Evolutionary conservation across 129 eudicot genomes (phyloP), one percentile per base, ranked within the genome.

Genomic region (Pulicaria dysenterica): DNA sequence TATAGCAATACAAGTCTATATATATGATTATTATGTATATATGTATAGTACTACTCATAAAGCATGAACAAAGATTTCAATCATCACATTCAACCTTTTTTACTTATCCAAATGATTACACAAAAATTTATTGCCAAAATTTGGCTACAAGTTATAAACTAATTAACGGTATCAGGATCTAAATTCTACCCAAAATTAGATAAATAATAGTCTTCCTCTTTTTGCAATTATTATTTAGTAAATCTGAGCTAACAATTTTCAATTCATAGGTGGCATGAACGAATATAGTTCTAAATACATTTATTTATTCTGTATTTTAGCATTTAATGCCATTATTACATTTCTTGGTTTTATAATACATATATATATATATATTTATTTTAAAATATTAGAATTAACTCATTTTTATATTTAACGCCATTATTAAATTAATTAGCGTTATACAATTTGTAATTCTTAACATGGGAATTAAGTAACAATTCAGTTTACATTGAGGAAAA

Each of bases 91-190:
- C 70, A 58, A 8, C 38, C 17, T 10, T 77, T 77, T 67, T 58
- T 19, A 39, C 38, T 36, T 68, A 8, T 44, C 7, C 37, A 17
- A 58, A 69, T 77, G 55, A 77, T 77, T 51, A 59, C 65, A 61
- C 38, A 47, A 5, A 61, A 61, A 70, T 56, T 51, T 48, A n/a
- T 46, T 69, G 45, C 44, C 62, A 12, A 37, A 67, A 58, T 44
- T 67, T 62, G 36, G 72, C 43, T 62, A 57, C 34, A 8, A 41
- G 53, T 43, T 58, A 17, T 71, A 64, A 51, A 64, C 53, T 45
- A 31, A 40, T 15, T 44, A 58, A 58, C 13, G 81, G 49, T 41
- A 49, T 77, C 71, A 49, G 60, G 81, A 77, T 77, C 81, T 65
- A 54, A n/a, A 47, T 45, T 77, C 13, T 14, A 11, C 19, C 63